phyloP scores from a whole-genome alignment of 257 asterid genomes.

The Ocimum tenuiflorum region DNA sequence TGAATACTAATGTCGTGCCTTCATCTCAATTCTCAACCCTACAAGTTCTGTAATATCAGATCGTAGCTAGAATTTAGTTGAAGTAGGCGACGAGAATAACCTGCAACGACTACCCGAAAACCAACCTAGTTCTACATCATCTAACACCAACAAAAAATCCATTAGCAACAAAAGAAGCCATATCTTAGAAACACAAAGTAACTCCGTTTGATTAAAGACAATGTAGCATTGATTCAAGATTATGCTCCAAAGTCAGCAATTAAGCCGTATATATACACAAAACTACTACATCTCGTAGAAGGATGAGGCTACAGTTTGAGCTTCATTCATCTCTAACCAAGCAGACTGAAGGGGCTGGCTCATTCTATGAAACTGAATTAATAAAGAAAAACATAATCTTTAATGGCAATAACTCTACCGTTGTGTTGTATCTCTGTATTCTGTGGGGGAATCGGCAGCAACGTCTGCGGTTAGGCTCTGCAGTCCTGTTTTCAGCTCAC shows the following conservation, averaged over 20 bases:
- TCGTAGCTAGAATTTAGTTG: too few species aligned
- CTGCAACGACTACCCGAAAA: too few species aligned
- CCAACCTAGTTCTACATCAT: too few species aligned
- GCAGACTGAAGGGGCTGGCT: slow-evolving; percentile 7
- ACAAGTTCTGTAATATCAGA: too few species aligned
- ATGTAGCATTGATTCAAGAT: background rate
- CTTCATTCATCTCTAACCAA: slow-evolving; percentile 25
- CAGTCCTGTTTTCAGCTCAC: slow-evolving; percentile 68
- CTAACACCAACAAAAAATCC: too few species aligned
- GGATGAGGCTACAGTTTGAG: slow-evolving; percentile 17
- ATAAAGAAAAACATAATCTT: background rate
- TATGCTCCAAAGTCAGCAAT: slow-evolving; percentile 5
- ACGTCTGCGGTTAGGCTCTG: slow-evolving; percentile 37
- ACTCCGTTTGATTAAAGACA: background rate
- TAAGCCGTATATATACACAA: slow-evolving; percentile 18
- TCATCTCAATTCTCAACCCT: too few species aligned
- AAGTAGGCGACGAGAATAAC: too few species aligned
- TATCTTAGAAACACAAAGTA: too few species aligned
- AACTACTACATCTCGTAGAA: slow-evolving; percentile 21
- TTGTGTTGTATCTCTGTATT: slow-evolving; percentile 29
- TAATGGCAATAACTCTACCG: slow-evolving; percentile 27
- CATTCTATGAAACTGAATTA: background rate
- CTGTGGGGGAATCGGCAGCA: slow-evolving; percentile 34
- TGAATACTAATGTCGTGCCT: too few species aligned
- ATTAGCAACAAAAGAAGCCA: too few species aligned